Base-by-base conservation (phyloP, 768 basidiomycete genomes). In the Coprinellus aureogranulatus region DNA sequence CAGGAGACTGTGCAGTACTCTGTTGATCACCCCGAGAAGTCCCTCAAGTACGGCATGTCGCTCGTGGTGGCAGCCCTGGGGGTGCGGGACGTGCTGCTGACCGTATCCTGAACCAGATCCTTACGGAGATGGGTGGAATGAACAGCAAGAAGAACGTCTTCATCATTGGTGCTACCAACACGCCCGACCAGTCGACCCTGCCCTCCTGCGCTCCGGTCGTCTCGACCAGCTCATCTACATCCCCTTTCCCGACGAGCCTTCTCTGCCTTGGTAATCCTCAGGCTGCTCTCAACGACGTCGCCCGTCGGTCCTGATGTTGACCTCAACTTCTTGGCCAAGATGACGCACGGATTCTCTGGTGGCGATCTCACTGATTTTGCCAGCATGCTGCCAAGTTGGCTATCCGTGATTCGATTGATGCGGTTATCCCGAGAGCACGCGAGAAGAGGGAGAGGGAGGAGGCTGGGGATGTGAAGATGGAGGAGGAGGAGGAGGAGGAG, bases 41-140 rank as follows among this genome's bases (percentile, higher is more conserved):
- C 98, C 94, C 82, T 98, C 89, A 98, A 99, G 81, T 99, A 99
- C 68, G 97, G 97, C 64, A 98, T 99, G 97, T 94, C 93, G 26
- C 96, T 53, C 92, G 97, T 75, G 97, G 97, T 60, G 84, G 85
- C 68, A 89, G 92, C 54, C 75, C 80, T 10, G 94, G 37, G 9
- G 37, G 94, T 40, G 97, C 98, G 74, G 97, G 97, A 62, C 97
- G 97, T 61, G 96, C 97, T 12, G 89, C 96, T 39, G 97, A 99
- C 69, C 93, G 97, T 78, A 96, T 98, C 16, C 82, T 99, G 57
- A 98, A 99, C 75, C 92, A 95, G 69, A 90, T 95, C 64, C 86
- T 97, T 6, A 97, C 94, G 59, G 94, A 98, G 76, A 97, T 98
- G 94, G 94, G 97, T 70, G 94, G 94, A 61, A 95, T 98, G 91